Base-by-base conservation (phyloP, 768 basidiomycete species). In the Lentinus tigrinus region DNA sequence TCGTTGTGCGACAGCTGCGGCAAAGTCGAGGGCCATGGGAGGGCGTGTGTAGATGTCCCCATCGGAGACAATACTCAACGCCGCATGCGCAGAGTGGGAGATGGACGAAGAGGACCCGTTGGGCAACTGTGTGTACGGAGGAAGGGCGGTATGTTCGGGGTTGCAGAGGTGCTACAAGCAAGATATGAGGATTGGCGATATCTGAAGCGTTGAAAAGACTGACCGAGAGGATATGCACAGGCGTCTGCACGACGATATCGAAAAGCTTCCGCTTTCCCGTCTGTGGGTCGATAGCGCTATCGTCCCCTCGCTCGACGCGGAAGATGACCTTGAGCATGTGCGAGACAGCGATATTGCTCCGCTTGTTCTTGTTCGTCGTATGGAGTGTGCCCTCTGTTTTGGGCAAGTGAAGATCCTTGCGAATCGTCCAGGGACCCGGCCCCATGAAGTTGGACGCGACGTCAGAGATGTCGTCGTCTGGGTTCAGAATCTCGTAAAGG, bases 371-470 rank as follows among this genome's bases (percentile, higher is more conserved):
- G 68, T 90, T 95, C 10, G 93, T 91, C 64, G 91, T 89, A 65
- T 83, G 84, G 48, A 98, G 72, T 49, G 74, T 69, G 21, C 69
- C 69, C 64, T 88, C 91, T 2, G 85, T 81, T 16, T 72, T 73
- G 0, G 95, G 95, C 2, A 98, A 77, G 43, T 79, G 78, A 43
- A 98, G 68, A 28, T 83, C 77, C 52, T 83, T 80, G 56, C 85
- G 83, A 58, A 98, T 81, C 9, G 80, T 78, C 95, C 95, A 98
- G 13, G 96, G 95, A 0, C 96, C 95, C 2, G 84, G 83, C 27
- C 88, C 89, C 85, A 87, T 87, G 59, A 83, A 73, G 43, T 67
- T 77, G 21, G 87, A 83, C 27, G 80, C 83, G 48, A 81, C 69
- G 52, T 88, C 85, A 0, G 81, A 82, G 27, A 80, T 65, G 63